A percentile compares a stretch with the other conserved stretches of the same genome.
These are phyloP conservation scores for Carnegiea gigantea DNA, from an alignment of 179 eudicot genomes.

Conservation along the genomic window DNA sequence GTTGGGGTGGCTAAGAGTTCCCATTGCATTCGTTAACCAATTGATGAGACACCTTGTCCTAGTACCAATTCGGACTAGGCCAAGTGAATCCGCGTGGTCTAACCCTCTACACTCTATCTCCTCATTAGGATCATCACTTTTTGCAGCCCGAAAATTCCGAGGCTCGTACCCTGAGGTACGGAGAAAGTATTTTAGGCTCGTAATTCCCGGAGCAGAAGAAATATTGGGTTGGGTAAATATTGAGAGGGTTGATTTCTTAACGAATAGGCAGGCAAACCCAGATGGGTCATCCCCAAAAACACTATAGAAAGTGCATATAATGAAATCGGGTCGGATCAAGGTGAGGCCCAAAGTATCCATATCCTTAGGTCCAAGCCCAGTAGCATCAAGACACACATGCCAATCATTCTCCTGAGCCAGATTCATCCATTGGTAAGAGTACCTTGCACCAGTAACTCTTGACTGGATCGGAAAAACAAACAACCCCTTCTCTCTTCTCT, in stretches of 20 bases:
- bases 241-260: slow-evolving; percentile 45
- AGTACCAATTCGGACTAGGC: slow-evolving; percentile 55
- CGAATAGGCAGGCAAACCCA: slow-evolving; percentile 64
- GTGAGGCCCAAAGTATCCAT: slow-evolving; percentile 82
- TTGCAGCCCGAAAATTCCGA: background rate
- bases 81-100: slow-evolving; percentile 70
- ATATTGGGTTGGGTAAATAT: background rate
- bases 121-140: slow-evolving; percentile 11
- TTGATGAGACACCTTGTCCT: slow-evolving; percentile 62
- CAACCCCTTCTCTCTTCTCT: slow-evolving; percentile 44
- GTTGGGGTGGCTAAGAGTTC: slow-evolving; percentile 55
- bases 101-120: slow-evolving; percentile 54
- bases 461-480: slow-evolving; percentile 74
- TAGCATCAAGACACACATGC: slow-evolving; percentile 73
- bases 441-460: slow-evolving; percentile 55
- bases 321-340: slow-evolving; percentile 63
- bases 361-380: slow-evolving; percentile 65
- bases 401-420: slow-evolving; percentile 54
- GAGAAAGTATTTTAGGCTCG: slow-evolving; percentile 25
- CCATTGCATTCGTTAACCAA: slow-evolving; percentile 74
- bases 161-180: background rate
- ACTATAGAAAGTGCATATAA: slow-evolving; percentile 61
- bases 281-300: slow-evolving; percentile 71
- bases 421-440: slow-evolving; percentile 25
- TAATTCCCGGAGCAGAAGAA: slow-evolving; percentile 32